A percentile compares a stretch with the other conserved stretches of the same genome.
Conservation (phyloP, 257 asterid species). For the Catharanthus roseus region DNA sequence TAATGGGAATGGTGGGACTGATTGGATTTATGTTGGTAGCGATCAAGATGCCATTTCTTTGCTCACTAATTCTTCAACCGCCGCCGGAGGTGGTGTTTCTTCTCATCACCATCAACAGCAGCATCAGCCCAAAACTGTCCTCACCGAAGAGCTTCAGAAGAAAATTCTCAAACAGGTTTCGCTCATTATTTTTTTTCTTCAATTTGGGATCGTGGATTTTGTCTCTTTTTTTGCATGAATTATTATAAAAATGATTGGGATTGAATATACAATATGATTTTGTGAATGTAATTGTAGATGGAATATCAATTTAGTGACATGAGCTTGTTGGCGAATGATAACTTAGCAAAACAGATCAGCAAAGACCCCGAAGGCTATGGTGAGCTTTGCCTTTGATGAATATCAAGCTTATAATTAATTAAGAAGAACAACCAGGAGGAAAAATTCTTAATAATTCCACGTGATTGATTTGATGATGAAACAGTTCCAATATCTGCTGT, state of each 20-base stretch:
- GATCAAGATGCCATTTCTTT: conserved; percentile 43
- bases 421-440: not conserved
- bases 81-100: too few species aligned
- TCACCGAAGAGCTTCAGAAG: conserved; percentile 62
- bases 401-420: too few species aligned
- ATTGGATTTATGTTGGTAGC: conserved; percentile 37
- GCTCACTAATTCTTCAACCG: conserved; percentile 14
- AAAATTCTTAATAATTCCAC: not conserved
- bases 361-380: conserved; percentile 93
- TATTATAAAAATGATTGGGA: too few species aligned
- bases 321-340: conserved; percentile 94
- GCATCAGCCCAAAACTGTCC: conserved; percentile 35
- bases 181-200: not conserved
- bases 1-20: conserved; percentile 40
- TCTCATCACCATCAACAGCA: too few species aligned
- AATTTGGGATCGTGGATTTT: not conserved
- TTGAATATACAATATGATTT: not conserved
- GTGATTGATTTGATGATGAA: not conserved
- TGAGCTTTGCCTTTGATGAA: too few species aligned
- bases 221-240: too few species aligned
- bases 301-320: conserved; percentile 92
- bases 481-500: conserved; percentile 79
- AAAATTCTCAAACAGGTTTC: conserved; percentile 86
- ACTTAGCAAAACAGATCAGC: conserved; percentile 63
- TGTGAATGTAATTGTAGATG: conserved; percentile 42